Base-by-base conservation (phyloP, 805 yeast genomes). In the Gaillardinia entomophila region DNA sequence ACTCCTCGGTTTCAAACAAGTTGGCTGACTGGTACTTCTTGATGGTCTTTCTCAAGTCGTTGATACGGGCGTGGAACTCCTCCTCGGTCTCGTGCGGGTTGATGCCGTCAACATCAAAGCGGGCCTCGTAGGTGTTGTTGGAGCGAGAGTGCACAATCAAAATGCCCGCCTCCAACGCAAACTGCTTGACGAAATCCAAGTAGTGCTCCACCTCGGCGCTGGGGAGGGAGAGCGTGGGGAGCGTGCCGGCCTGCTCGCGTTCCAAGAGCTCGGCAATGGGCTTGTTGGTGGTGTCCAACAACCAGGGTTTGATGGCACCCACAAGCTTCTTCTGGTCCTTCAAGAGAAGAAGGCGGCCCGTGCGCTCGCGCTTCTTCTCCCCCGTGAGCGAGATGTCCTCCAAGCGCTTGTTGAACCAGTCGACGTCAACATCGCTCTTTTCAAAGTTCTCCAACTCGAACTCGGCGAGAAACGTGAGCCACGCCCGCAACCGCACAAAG, bases 371-470 rank as follows among this genome's bases (percentile, higher is more conserved):
- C 55, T 72, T 80, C 57, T 67, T 75, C 45, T 77, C 84, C 48
- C 90, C 92, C 32, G 77, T 68, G 28, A 79, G 62, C 4, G 90
- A 82, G 35, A 84, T 77, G 48, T 81, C 81, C 43, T 84, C 94
- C 40, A 90, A 70, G 49, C 84, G 84, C 48, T 81, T 73, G 58
- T 87, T 87, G 59, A 87, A 86, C 96, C 96, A 89, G 40, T 83
- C 92, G 22, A 85, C 77, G 55, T 89, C 96, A 34, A 86, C 74
- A 40, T 82, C 85, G 33, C 79, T 78, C 42, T 73, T 79, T 58
- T 92, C 97, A 49, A 90, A 92, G 52, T 83, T 81, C 55, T 82
- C 84, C 42, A 79, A 63, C 57, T 92, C 98, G 49, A 89, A 88
- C 41, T 75, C 73, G 4, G 92, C 76, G 33, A 92, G 62, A 43